Evolutionary conservation across 2,329 filamentous ascomycete species (phyloP).

Genomic region (Penicillium sp.): DNA sequence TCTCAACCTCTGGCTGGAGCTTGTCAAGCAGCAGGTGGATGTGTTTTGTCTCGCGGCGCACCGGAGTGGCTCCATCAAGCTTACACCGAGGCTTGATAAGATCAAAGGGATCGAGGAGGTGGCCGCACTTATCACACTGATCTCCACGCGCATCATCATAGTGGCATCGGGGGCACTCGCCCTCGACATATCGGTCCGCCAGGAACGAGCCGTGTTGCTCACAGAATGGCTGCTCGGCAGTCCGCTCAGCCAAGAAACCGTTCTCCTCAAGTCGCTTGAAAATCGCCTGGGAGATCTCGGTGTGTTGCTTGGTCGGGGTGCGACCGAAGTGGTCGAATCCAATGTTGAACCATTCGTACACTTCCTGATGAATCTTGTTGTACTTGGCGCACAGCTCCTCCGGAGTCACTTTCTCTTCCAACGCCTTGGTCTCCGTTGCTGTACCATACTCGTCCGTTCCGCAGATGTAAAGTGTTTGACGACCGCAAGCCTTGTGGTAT

Average conservation of each 20-base stretch:
- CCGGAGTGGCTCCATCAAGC: conserved; percentile 78
- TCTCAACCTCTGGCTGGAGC: conserved; percentile 72
- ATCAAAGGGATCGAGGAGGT: conserved; percentile 70
- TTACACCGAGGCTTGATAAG: conserved; percentile 88
- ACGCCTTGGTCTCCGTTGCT: conserved; percentile 91
- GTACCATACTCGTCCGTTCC: conserved; percentile 95
- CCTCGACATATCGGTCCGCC: conserved; percentile 69
- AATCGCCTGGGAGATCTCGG: conserved; percentile 87
- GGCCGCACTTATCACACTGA: conserved; percentile 74
- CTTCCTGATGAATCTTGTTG: conserved; percentile 81
- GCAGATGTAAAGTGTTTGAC: conserved; percentile 81
- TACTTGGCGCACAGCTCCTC: conserved; percentile 89
- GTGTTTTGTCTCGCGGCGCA: conserved; percentile 81
- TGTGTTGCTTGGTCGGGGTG: conserved; percentile 86
- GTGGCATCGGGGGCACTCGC: conserved; percentile 51
- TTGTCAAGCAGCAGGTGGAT: conserved; percentile 85
- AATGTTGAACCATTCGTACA: conserved; percentile 97
- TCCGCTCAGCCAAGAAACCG: conserved; percentile 81
- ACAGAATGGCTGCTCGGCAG: conserved; percentile 87
- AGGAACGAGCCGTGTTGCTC: conserved; percentile 65
- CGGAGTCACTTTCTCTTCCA: conserved; percentile 81
- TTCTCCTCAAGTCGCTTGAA: conserved; percentile 87
- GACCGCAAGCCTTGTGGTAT: conserved; percentile 76
- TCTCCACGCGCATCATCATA: conserved; percentile 71
- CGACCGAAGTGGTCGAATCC: conserved; percentile 93